Conservation (phyloP, 2,329 filamentous ascomycete species). For the Fusarium ambrosium region DNA sequence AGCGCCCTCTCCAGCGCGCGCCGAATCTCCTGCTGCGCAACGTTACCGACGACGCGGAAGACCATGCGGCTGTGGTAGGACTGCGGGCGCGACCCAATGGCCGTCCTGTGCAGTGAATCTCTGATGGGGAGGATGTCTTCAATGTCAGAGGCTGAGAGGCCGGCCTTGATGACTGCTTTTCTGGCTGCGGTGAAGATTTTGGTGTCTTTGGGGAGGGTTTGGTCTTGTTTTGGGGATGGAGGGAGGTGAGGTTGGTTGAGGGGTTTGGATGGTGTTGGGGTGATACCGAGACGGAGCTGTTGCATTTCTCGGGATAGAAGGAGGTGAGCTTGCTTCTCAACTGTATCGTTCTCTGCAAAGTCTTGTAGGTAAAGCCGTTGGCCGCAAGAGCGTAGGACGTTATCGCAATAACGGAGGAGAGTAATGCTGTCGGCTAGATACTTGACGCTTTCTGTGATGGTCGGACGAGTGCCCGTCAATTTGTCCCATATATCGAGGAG, state of each 20-base stretch:
- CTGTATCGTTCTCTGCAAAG: constrained; percentile 47
- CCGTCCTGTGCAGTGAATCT: constrained; percentile 48
- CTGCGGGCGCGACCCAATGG: constrained; percentile 50
- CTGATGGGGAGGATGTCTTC: constrained; percentile 51
- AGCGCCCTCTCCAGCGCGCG: constrained; percentile 48
- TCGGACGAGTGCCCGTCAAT: constrained; percentile 47
- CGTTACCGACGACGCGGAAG: constrained; percentile 46
- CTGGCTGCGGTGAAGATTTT: constrained; percentile 21
- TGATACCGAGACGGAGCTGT: constrained; percentile 24
- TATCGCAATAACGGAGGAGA: constrained; percentile 55
- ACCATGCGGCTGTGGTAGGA: constrained; percentile 53
- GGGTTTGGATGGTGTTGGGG: constrained; percentile 5
- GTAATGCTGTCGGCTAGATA: constrained; percentile 55
- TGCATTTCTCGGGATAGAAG: constrained; percentile 41
- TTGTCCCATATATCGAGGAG: constrained; percentile 49
- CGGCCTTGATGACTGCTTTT: constrained; percentile 26
- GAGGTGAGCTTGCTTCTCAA: constrained; percentile 50
- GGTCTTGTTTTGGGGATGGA: background rate
- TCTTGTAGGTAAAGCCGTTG: constrained; percentile 54
- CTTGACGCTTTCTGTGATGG: constrained; percentile 43
- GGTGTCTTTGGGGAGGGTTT: background rate
- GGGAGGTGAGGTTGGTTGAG: background rate
- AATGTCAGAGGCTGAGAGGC: constrained; percentile 38
- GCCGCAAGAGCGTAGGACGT: constrained; percentile 44
- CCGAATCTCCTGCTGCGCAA: constrained; percentile 38